phyloP scores from a whole-genome alignment of 495 filamentous ascomycete species.

The Neurospora pannonica region DNA sequence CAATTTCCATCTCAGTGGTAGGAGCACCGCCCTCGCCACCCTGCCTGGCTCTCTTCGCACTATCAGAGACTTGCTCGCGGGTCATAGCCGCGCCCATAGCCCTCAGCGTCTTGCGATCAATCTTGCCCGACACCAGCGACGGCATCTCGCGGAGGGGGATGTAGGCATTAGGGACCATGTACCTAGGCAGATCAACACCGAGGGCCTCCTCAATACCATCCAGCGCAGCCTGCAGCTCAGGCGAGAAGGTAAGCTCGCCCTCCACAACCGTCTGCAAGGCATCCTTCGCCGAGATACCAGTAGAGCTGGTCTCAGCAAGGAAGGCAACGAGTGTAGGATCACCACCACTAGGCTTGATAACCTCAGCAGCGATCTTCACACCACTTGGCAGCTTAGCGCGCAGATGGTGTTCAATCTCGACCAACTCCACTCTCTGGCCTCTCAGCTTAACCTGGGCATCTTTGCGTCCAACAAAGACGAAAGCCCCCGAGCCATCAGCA shows the following conservation, averaged over 20 bases:
- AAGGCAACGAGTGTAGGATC: constrained; percentile 35
- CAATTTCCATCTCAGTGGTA: constrained; percentile 20
- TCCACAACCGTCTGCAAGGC: constrained; percentile 10
- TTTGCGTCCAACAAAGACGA: constrained; percentile 53
- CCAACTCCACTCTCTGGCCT: constrained; percentile 56
- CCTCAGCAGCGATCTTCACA: constrained; percentile 30
- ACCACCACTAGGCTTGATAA: constrained; percentile 31
- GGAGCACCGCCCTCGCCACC: constrained; percentile 3
- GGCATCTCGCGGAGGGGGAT: constrained; percentile 50
- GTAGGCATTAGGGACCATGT: constrained; percentile 56
- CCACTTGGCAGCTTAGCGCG: constrained; percentile 23
- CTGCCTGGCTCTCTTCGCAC: constrained; percentile 13
- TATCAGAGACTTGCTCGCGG: constrained; percentile 21
- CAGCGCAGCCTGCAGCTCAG: constrained; percentile 20
- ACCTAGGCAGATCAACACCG: constrained; percentile 28
- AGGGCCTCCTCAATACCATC: constrained; percentile 24
- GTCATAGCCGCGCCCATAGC: constrained; percentile 26
- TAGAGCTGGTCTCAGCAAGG: constrained; percentile 19
- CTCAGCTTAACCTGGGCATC: constrained; percentile 59
- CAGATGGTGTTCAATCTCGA: constrained; percentile 54
- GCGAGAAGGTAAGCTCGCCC: constrained; percentile 8
- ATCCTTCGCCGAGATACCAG: constrained; percentile 7
- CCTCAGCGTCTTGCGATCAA: constrained; percentile 49
- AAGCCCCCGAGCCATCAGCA: constrained; percentile 38
- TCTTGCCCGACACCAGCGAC: constrained; percentile 48